Conservation (phyloP, 2,329 filamentous ascomycete genomes). For the Lachnum nothofagi region DNA sequence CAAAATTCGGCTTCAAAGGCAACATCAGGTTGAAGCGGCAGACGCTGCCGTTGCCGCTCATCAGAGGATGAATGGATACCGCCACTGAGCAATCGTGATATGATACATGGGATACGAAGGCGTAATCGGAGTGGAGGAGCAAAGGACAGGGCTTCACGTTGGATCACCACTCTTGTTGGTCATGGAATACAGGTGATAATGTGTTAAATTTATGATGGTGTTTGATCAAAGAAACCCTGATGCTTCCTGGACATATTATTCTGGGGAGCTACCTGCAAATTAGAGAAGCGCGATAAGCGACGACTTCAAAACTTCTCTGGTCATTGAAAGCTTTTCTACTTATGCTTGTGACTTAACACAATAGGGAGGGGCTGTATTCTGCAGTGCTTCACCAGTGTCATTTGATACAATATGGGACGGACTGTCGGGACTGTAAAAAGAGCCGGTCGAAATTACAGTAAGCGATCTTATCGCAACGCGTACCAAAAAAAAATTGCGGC, state of each 20-base stretch:
- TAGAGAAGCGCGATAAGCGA: constrained; percentile 11
- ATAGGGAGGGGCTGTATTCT: no score
- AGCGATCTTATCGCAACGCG: neutral
- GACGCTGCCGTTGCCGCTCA: constrained; percentile 13
- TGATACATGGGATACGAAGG: constrained; percentile 30
- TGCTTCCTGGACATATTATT: no score
- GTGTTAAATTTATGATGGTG: constrained; percentile 18
- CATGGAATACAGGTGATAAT: constrained; percentile 21
- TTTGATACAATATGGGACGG: no score
- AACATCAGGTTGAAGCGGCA: constrained; percentile 20
- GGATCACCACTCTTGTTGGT: constrained; percentile 15
- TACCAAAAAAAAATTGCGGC: neutral
- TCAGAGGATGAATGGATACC: constrained; percentile 26
- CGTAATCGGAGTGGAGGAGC: constrained; percentile 24
- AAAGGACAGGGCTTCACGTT: constrained; percentile 17
- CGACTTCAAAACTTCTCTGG: no score
- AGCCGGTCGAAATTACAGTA: no score
- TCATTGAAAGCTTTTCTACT: no score
- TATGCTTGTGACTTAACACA: no score
- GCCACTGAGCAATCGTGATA: constrained; percentile 21
- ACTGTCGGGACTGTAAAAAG: no score
- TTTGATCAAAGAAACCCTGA: constrained; percentile 14
- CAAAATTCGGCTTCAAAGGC: constrained; percentile 47
- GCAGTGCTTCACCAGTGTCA: no score
- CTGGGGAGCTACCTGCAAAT: no score